Percentiles rank a stretch among this genome's conserved stretches.
phyloP scores from a whole-genome alignment of 306 rosid genomes.

The Lathyrus aphaca region DNA sequence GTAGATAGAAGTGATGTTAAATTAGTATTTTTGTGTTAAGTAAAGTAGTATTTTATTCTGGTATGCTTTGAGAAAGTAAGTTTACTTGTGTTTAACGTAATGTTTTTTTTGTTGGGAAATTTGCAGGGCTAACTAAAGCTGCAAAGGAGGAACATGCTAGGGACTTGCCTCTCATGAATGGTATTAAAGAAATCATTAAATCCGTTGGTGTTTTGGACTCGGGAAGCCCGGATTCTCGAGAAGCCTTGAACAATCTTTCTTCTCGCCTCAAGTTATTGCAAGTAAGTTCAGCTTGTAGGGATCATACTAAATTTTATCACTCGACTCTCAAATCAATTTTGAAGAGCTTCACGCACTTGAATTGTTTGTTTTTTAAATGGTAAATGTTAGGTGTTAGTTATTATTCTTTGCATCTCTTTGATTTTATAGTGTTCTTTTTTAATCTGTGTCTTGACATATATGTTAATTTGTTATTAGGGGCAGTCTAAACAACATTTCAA shows the following conservation, averaged over 20 bases:
- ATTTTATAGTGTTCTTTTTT: neutral
- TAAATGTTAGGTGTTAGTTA: too few relatives aligned
- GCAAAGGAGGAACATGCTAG: slow-evolving; percentile 91
- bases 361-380: neutral
- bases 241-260: slow-evolving; percentile 62
- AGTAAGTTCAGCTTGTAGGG: slow-evolving; percentile 43
- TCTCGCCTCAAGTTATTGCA: slow-evolving; percentile 64
- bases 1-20: neutral
- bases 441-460: neutral
- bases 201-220: slow-evolving; percentile 71
- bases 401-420: neutral
- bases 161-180: slow-evolving; percentile 94
- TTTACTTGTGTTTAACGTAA: slow-evolving; percentile 48
- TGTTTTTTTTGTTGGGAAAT: slow-evolving; percentile 14
- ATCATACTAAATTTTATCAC: neutral
- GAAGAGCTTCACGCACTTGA: neutral
- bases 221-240: slow-evolving; percentile 61
- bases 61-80: neutral
- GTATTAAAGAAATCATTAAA: slow-evolving; percentile 85
- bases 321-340: neutral
- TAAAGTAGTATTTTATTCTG: too few relatives aligned
- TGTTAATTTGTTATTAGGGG: slow-evolving; percentile 46
- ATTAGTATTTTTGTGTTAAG: neutral
- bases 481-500: slow-evolving; percentile 68
- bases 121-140: slow-evolving; percentile 70